Evolutionary conservation across 2,329 filamentous ascomycete genomes (phyloP), one percentile per base, ranked within the genome.

Genomic region (Verticillium dahliae): DNA sequence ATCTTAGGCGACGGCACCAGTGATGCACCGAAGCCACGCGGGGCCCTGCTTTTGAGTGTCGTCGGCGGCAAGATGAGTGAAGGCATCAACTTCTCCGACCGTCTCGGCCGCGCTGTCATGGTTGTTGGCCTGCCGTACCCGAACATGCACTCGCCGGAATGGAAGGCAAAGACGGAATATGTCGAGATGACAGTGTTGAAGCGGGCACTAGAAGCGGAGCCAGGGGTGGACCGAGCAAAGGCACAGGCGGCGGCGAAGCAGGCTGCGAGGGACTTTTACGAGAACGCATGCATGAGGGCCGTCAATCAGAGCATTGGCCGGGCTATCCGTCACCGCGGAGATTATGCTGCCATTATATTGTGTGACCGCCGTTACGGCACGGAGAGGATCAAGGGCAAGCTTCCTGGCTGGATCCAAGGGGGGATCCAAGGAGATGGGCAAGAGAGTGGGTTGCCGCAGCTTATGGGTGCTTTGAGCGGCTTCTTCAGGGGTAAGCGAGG

Each of bases 71-170:
- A 94, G 67, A 89, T 99, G 77, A 96, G 91, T 62, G 95, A 99
- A 76, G 95, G 95, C 66, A 99, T 99, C 78, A 99, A 99, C 76
- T 99, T 99, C 77, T 94, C 91, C 0, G 93, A 99, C 75, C 82
- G 84, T 3, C 85, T 99, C 0, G 95, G 95, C 1, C 88, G 95
- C 33, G 94, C 91, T 60, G 92, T 99, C 9, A 80, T 96, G 14
- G 90, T 98, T n/a, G 85, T 98, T 14, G 95, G 95, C 0, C 78
- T 99, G 4, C 95, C 95, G 0, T 99, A 96, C 68, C 92, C 95
- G 0, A 99, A 98, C 68, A 87, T 92, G 60, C 86, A 90, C 67
- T 92, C 90, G 10, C 88, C 92, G 1, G 92, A 97, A 69, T 98
- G 94, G 94, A 92, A 91, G 73, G 92, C 94, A 0, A 94, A 94